A percentile compares a stretch with the other conserved stretches of the same genome.
These are phyloP conservation scores for Rhizopogon roseolus DNA, from an alignment of 768 basidiomycete genomes.

Conservation along the genomic window DNA sequence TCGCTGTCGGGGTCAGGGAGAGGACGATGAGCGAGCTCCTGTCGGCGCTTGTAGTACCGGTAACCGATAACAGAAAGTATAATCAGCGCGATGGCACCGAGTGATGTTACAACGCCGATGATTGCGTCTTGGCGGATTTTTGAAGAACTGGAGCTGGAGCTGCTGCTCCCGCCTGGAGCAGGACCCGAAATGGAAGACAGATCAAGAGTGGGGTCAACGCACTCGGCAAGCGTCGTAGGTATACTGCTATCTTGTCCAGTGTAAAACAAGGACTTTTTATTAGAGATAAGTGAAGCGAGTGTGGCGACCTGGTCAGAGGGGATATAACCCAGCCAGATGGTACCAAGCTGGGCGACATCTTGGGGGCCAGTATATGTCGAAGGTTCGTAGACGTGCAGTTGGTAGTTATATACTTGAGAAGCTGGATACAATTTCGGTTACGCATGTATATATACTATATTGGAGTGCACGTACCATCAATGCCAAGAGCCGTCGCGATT, in stretches of 20 bases:
- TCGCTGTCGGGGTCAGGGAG: conserved; percentile 48
- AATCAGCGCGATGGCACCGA: conserved; percentile 73
- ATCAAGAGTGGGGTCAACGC: conserved; percentile 66
- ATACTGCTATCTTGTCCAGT: conserved; percentile 40
- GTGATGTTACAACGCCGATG: conserved; percentile 82
- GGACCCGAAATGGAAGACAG: conserved; percentile 45
- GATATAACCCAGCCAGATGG: conserved; percentile 71
- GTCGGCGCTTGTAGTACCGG: conserved; percentile 61
- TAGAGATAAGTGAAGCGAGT: conserved; percentile 64
- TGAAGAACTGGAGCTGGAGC: conserved; percentile 24
- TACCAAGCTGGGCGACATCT: conserved; percentile 52
- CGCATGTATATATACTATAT: conserved; percentile 14
- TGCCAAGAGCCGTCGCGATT: conserved; percentile 39
- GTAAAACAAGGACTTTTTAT: conserved; percentile 61
- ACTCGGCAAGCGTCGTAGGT: conserved; percentile 52
- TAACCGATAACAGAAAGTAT: conserved; percentile 70
- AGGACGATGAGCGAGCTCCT: conserved; percentile 66
- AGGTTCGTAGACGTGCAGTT: conserved; percentile 69
- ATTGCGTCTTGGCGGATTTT: conserved; percentile 71
- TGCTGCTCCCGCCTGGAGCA: conserved; percentile 16
- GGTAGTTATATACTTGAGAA: conserved; percentile 41
- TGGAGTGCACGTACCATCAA: conserved; percentile 31
- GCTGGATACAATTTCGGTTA: conserved; percentile 28
- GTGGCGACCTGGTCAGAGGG: conserved; percentile 47
- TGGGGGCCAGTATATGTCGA: conserved; percentile 40